Evolutionary conservation across 345 rosid species (phyloP), one percentile per base, ranked within the genome.

Genomic region (Capsella bursapastoris): DNA sequence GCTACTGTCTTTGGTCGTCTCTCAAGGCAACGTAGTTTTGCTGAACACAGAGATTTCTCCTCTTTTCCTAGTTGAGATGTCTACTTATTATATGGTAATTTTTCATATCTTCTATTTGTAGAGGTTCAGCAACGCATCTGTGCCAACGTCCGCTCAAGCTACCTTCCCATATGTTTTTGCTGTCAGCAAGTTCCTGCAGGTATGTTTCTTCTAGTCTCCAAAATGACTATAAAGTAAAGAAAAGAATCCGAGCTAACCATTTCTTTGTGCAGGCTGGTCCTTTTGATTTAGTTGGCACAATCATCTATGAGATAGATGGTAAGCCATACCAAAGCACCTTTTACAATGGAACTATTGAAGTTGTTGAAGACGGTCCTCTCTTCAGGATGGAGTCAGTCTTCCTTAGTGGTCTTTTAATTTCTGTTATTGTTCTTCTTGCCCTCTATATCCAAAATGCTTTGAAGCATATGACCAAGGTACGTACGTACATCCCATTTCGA

Each of bases 271-370:
- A 92, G 99, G 84, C 96, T 27, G 98, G 98, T 68, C 87, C 78
- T 40, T 95, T 92, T 80, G 99, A 95, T 86, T 89, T 95, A 8
- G 97, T 90, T 68, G 99, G 94, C 34, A 83, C 87, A 40, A 84
- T 95, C 59, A 41, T 90, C 18, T 92, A 89, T 51, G 92, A 92
- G 75, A 83, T 95, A 47, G 91, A 90, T 79, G 91, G 89, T 75
- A 85, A 87, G 55, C 91, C 92, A 22, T 90, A 84, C 78, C 86
- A 88, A 69, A 92, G 78, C 78, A 82, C 80, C 31, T 92, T 90
- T 79, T 88, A 86, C 73, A 95, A 92, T 72, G 96, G 92, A 70
- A 90, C 98, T 68, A 73, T 95, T n/a, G 99, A 95, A 85, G 96
- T 92, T 68, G 82, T 89, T 51, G 99, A 95, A 74, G 79, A 84